A percentile compares a stretch with the other conserved stretches of the same genome.
These are phyloP conservation scores for Pulveroboletus sp. DNA, from an alignment of 768 basidiomycete genomes.

Conservation along the genomic window DNA sequence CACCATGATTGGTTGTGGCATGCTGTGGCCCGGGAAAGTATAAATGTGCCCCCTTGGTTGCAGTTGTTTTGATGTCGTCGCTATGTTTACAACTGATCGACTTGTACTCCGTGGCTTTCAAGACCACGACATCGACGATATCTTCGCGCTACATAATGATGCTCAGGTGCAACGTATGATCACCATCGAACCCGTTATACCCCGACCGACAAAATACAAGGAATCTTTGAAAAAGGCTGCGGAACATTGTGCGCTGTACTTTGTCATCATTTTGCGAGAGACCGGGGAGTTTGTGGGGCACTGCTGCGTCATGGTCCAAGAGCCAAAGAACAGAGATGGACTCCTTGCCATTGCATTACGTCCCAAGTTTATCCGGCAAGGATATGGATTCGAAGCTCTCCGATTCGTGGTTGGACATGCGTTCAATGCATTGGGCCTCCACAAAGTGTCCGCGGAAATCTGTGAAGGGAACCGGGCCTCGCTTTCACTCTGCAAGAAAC, in stretches of 20 bases:
- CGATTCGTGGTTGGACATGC: constrained; percentile 19
- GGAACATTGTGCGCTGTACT: constrained; percentile 14
- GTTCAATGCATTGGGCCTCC: constrained; percentile 21
- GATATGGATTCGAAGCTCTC: constrained; percentile 21
- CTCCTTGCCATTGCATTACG: constrained; percentile 23
- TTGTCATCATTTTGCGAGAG: constrained; percentile 20
- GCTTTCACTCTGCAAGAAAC: constrained; percentile 24
- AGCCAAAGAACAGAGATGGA: constrained; percentile 27
- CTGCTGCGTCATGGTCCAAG: constrained; percentile 11
- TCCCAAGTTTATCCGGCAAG: constrained; percentile 23
- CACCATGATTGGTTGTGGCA: too few relatives aligned
- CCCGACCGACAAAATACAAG: constrained; percentile 14
- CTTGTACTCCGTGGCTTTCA: constrained; percentile 21
- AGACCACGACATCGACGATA: constrained; percentile 14
- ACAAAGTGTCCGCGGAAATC: constrained; percentile 24
- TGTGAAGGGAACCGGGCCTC: constrained; percentile 14
- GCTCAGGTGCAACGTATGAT: constrained; percentile 16
- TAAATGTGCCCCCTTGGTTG: too few relatives aligned
- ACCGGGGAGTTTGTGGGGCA: constrained; percentile 21
- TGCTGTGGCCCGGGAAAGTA: too few relatives aligned
- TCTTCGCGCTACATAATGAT: constrained; percentile 23
- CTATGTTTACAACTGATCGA: constrained; percentile 27
- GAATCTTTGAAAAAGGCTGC: constrained; percentile 12
- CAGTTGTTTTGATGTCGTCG: too few relatives aligned
- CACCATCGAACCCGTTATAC: constrained; percentile 18